Percentiles rank a stretch among this genome's conserved stretches.
These are phyloP conservation scores for Diaporthe amygdali DNA, from an alignment of 2,329 filamentous ascomycete genomes.

Conservation along the genomic window DNA sequence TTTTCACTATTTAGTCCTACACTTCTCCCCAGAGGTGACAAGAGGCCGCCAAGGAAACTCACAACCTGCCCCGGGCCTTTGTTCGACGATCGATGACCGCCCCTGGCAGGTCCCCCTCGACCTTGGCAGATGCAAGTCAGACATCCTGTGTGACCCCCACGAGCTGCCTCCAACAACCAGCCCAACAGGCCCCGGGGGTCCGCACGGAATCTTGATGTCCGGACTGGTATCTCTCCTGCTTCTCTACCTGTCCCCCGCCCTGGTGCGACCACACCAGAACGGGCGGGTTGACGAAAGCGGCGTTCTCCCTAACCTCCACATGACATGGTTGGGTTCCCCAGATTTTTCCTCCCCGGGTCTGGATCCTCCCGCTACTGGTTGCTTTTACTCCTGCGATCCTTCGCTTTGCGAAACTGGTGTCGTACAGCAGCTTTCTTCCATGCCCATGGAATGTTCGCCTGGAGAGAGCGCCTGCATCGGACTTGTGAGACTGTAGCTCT, in stretches of 20 bases:
- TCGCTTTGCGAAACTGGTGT: not conserved
- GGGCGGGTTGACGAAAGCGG: not conserved
- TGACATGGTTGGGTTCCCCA: constrained; percentile 10
- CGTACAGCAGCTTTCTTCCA: not conserved
- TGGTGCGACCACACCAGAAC: not conserved
- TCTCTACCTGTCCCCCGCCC: not conserved
- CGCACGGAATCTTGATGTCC: not conserved
- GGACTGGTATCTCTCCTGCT: not conserved
- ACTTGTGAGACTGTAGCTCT: not conserved
- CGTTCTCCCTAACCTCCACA: not conserved
- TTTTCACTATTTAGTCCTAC: not conserved
- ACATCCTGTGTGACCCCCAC: constrained; percentile 6
- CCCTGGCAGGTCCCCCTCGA: constrained; percentile 1
- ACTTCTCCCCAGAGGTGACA: not conserved
- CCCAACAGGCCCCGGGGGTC: not conserved
- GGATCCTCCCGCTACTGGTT: not conserved
- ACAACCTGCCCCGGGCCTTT: not conserved
- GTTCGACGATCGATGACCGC: constrained; percentile 5
- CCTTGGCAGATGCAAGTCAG: constrained; percentile 12
- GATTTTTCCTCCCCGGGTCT: constrained; percentile 5
- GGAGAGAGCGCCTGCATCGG: not conserved
- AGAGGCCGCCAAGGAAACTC: not conserved
- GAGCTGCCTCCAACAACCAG: not conserved
- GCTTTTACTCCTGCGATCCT: not conserved
- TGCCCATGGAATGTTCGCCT: not conserved